Evolutionary conservation across 495 filamentous ascomycete genomes (phyloP), one percentile per base, ranked within the genome.

Genomic region (Penicillium turbatum): DNA sequence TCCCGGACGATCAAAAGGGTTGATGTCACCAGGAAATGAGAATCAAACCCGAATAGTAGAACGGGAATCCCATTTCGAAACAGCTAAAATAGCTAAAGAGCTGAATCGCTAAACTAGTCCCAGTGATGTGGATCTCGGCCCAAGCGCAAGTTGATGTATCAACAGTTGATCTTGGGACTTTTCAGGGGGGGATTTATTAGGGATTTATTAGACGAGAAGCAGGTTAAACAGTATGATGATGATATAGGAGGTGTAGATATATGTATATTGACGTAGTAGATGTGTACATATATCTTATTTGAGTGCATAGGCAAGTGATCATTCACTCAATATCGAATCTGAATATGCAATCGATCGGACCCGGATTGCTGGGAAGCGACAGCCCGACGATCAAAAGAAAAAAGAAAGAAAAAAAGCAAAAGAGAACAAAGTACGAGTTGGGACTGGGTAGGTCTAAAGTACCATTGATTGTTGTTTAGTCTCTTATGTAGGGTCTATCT

Each of bases 341-440:
- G 8, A 42, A n/a, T 30, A 48, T 48, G 46, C 31, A 51, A 38
- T 35, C 34, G 48, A 56, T 59, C 57, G 48, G 49, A 45, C 55
- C n/a, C 55, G 27, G 49, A 44, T 32, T 13, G 29, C 54, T 61
- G 54, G 58, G 54, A 59, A 39, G 48, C n/a, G n/a, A n/a, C n/a
- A 13, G 29, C 32, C 46, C 51, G n/a, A n/a, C n/a, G n/a, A n/a
- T n/a, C n/a, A n/a, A n/a, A n/a, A n/a, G n/a, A n/a, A n/a, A n/a
- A n/a, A n/a, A n/a, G n/a, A n/a, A n/a, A n/a, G n/a, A n/a, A n/a
- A n/a, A 47, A 39, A 35, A 30, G 16, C 12, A 15, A 30, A 6
- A 10, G 9, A 44, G 15, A 13, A 17, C 19, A 19, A 45, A 45
- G 42, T 21, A 45, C 27, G 11, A 1, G n/a, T 19, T 24, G 21